Evolutionary conservation across 106 monocot species (phyloP).

Genomic region (Phalaenopsis equestris): DNA sequence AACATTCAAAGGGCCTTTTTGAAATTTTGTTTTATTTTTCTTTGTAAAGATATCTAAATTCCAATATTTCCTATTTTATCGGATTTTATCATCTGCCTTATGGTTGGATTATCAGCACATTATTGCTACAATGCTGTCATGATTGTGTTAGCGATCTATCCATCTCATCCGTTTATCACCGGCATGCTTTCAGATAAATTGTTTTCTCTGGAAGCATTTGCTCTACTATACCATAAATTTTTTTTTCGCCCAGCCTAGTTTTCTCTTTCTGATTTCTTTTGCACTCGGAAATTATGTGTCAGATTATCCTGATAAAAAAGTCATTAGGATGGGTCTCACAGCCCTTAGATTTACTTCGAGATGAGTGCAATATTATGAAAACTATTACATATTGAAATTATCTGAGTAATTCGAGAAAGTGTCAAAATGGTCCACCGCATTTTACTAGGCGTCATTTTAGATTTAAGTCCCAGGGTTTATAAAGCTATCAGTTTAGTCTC

Average conservation of each 20-base stretch:
- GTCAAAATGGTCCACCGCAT: too few relatives aligned
- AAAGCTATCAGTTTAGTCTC: too few relatives aligned
- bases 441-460: too few relatives aligned
- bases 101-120: background rate
- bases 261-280: background rate
- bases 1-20: background rate
- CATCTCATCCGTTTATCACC: background rate
- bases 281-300: background rate
- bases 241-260: background rate
- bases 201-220: background rate
- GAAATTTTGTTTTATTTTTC: background rate
- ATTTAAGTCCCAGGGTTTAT: too few relatives aligned
- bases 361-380: too few relatives aligned
- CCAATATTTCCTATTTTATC: background rate
- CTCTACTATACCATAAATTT: background rate
- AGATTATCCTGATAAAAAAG: too few relatives aligned
- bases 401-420: too few relatives aligned
- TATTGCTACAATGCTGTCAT: background rate
- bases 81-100: background rate
- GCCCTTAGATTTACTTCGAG: too few relatives aligned
- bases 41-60: background rate
- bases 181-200: background rate
- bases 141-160: background rate
- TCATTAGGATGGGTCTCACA: too few relatives aligned
- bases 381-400: too few relatives aligned